These are phyloP conservation scores for Eimeria necatrix DNA, from an alignment of 169 alveolate genomes.

Conservation along the genomic window DNA sequence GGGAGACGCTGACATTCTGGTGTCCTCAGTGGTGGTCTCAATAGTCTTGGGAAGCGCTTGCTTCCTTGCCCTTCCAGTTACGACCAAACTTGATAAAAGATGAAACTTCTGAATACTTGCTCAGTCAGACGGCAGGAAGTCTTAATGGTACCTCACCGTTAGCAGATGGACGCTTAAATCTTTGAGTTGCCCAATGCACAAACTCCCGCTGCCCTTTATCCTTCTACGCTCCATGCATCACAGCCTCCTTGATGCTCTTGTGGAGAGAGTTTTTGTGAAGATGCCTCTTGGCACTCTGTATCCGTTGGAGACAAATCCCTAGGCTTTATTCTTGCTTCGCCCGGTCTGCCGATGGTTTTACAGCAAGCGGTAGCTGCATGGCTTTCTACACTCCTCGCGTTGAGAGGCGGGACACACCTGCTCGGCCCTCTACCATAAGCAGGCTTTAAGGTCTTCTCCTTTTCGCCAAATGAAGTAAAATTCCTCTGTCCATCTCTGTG, in stretches of 20 bases:
- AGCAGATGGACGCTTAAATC: too few relatives aligned
- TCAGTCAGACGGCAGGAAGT: too few relatives aligned
- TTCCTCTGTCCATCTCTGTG: conserved; percentile 40
- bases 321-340: not conserved
- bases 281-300: not conserved
- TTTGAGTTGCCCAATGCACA: not conserved
- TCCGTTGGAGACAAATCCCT: not conserved
- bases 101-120: too few relatives aligned
- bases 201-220: not conserved
- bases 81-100: too few relatives aligned
- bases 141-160: too few relatives aligned
- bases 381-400: too few relatives aligned
- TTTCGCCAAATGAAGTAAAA: not conserved
- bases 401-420: not conserved
- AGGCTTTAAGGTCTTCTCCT: not conserved
- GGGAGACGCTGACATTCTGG: too few relatives aligned
- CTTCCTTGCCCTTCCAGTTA: too few relatives aligned
- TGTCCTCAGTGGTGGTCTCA: too few relatives aligned
- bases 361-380: too few relatives aligned
- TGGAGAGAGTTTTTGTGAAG: not conserved
- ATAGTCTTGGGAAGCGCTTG: too few relatives aligned
- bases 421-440: not conserved
- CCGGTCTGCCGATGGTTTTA: not conserved
- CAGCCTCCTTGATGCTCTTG: not conserved
- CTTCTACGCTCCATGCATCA: conserved; percentile 48